Evolutionary conservation across 768 basidiomycete genomes (phyloP), one percentile per base, ranked within the genome.

Genomic region (Leucocoprinus leucothites): DNA sequence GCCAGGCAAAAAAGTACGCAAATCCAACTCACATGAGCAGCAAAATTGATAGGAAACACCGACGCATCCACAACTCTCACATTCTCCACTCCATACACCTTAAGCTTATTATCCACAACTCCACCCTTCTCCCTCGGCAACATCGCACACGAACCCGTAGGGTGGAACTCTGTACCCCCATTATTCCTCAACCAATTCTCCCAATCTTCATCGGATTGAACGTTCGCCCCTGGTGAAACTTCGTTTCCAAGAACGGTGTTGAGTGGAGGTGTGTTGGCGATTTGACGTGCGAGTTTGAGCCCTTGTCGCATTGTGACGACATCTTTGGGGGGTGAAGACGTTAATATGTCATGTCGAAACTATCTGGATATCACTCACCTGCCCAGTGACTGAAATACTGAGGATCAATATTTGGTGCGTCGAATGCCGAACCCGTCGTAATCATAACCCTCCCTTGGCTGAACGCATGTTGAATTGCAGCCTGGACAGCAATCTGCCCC

Each of bases 361-460:
- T 28, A 36, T 24, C 9, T 53, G 9, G 22, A 7, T 14, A 43
- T 6, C 2, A 58, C 69, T 19, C 50, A 78, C 77, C 81, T 19
- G 80, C 79, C 5, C 73, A 67, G 61, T 85, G 79, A 4, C 78
- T 71, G 51, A 86, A 78, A 68, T 88, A 89, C 57, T 77, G 69
- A 3, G 87, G 87, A 67, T 89, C 83, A 63, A 89, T 82, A 43
- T 77, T 64, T 4, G 85, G 85, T 21, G 71, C 61, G 55, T 81
- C 79, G 68, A 89, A 90, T 1, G 82, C 71, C 54, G 80, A 77
- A 14, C 75, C 71, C 2, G 81, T 79, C 63, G 76, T 84, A 70
- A 89, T 82, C 56, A 79, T 80, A 25, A 89, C 63, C 2, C 73
- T 74, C 11, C 87, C 87, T 57, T 82, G 78, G 76, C 80, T 85